phyloP scores from a whole-genome alignment of 2,329 filamentous ascomycete species.

The Coleophoma crateriformis region DNA sequence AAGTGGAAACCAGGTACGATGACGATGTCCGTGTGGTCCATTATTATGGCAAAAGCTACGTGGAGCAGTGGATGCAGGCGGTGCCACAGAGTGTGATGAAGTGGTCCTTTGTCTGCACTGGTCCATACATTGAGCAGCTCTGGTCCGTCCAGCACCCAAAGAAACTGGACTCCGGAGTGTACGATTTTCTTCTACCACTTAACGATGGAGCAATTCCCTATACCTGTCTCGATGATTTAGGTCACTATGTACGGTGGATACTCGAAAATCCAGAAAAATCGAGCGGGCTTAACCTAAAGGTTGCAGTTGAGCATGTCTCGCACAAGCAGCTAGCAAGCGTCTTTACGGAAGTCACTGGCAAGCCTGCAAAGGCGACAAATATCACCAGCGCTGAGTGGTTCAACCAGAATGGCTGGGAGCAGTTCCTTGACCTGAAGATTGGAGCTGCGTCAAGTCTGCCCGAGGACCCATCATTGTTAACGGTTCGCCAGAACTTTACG shows the following conservation, averaged over 20 bases:
- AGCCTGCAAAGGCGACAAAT: slow-evolving; percentile 11
- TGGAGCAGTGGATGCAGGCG: slow-evolving; percentile 7
- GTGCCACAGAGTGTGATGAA: slow-evolving; percentile 19
- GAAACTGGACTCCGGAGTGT: background rate
- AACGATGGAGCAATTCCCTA: slow-evolving; percentile 10
- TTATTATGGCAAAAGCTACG: slow-evolving; percentile 18
- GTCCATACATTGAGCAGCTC: slow-evolving; percentile 19
- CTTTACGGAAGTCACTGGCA: slow-evolving; percentile 14
- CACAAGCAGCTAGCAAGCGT: slow-evolving; percentile 10
- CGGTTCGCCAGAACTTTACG: slow-evolving; percentile 13
- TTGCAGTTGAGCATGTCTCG: slow-evolving; percentile 17
- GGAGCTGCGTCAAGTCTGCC: slow-evolving; percentile 9
- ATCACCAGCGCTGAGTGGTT: slow-evolving; percentile 14
- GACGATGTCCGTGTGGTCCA: slow-evolving; percentile 34
- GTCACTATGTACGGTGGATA: slow-evolving; percentile 19
- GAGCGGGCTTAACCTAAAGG: slow-evolving; percentile 18
- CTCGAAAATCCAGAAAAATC: slow-evolving; percentile 16
- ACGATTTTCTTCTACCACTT: slow-evolving; percentile 12
- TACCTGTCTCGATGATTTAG: slow-evolving; percentile 20
- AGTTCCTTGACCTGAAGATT: slow-evolving; percentile 10
- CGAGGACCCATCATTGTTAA: slow-evolving; percentile 11
- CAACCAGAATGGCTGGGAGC: background rate
- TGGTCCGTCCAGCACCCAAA: slow-evolving; percentile 8
- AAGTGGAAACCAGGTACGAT: slow-evolving; percentile 24
- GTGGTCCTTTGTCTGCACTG: slow-evolving; percentile 21